Conservation (phyloP, 768 basidiomycete species). For the Tremella yokohamensis region DNA sequence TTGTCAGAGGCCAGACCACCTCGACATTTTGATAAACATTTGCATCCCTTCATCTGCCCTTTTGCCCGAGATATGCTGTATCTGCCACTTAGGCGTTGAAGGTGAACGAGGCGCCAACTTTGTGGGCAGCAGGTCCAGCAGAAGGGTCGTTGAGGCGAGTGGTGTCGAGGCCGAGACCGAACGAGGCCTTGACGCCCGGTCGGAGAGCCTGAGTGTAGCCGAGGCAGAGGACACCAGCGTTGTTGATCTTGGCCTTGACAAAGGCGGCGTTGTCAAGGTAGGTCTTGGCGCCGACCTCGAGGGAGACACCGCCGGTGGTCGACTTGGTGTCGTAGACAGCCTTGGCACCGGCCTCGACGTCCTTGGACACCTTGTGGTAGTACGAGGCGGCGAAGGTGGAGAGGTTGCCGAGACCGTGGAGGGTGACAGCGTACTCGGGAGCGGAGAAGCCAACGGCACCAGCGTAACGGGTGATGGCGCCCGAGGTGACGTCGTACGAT, state of each 20-base stretch:
- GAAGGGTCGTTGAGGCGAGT: slow-evolving; percentile 73
- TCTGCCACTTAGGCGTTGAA: slow-evolving; percentile 50
- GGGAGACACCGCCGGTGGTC: slow-evolving; percentile 74
- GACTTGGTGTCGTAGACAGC: slow-evolving; percentile 93
- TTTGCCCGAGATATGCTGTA: background rate
- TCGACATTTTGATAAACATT: slow-evolving; percentile 4
- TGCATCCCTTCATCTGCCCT: slow-evolving; percentile 3
- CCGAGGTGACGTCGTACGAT: slow-evolving; percentile 92
- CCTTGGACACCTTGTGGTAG: slow-evolving; percentile 67
- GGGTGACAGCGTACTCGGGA: slow-evolving; percentile 78
- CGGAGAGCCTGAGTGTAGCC: slow-evolving; percentile 82
- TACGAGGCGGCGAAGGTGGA: slow-evolving; percentile 91
- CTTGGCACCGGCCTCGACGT: slow-evolving; percentile 52
- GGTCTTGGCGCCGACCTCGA: slow-evolving; percentile 96
- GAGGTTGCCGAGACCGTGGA: slow-evolving; percentile 93
- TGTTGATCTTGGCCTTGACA: slow-evolving; percentile 99
- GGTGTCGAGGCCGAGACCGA: slow-evolving; percentile 94
- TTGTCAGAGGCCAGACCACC: no score
- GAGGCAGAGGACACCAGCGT: slow-evolving; percentile 81
- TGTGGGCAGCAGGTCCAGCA: slow-evolving; percentile 50
- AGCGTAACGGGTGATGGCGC: slow-evolving; percentile 85
- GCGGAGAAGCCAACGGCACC: slow-evolving; percentile 92
- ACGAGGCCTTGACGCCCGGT: slow-evolving; percentile 56
- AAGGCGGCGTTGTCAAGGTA: slow-evolving; percentile 78
- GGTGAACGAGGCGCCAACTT: slow-evolving; percentile 53